Conservation (phyloP, 179 eudicot genomes). For the Carnegiea gigantea region DNA sequence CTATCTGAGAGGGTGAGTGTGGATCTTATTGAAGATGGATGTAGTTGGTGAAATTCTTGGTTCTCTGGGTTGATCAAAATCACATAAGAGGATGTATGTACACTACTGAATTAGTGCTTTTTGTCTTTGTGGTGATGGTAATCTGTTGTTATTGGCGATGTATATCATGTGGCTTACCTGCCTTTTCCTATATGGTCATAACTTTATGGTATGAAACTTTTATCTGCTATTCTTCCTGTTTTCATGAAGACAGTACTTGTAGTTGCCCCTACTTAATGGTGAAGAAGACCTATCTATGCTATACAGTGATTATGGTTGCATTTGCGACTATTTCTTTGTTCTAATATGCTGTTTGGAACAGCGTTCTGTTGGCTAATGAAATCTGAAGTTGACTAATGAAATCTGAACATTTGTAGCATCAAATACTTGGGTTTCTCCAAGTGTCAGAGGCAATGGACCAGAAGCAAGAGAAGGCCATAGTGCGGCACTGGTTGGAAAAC, state of each 20-base stretch:
- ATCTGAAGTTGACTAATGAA: slow-evolving; percentile 21
- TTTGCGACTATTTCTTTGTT: not conserved
- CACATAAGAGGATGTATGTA: not conserved
- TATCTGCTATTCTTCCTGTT: not conserved
- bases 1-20: not conserved
- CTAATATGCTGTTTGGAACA: slow-evolving; percentile 1
- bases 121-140: not conserved
- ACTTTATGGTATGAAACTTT: not conserved
- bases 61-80: not conserved
- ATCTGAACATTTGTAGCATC: slow-evolving; percentile 45
- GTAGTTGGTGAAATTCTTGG: not conserved
- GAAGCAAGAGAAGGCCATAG: slow-evolving; percentile 92
- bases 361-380: slow-evolving; percentile 18
- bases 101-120: not conserved
- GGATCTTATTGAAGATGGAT: not conserved
- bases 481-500: slow-evolving; percentile 82
- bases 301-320: not conserved
- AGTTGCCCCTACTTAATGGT: not conserved
- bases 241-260: not conserved
- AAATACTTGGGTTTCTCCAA: slow-evolving; percentile 79
- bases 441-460: slow-evolving; percentile 72
- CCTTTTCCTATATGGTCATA: not conserved
- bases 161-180: not conserved
- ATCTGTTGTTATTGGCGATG: not conserved
- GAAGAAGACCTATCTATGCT: slow-evolving; percentile 13